A percentile compares a stretch with the other conserved stretches of the same genome.
Evolutionary conservation across 169 alveolate species (phyloP).

Genomic region (Plasmodium vivax): DNA sequence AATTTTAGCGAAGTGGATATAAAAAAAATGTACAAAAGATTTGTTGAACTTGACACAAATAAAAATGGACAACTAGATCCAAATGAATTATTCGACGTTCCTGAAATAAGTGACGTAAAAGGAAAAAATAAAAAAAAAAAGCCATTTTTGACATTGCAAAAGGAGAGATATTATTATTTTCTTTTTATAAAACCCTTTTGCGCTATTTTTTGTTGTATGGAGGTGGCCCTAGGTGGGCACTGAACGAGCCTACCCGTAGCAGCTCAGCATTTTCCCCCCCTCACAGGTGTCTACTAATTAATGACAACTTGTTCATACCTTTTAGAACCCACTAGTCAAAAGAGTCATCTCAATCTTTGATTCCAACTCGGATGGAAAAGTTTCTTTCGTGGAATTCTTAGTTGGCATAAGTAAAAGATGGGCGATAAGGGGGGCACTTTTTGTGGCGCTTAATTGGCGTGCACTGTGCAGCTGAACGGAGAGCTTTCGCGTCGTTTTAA

Average conservation of each 20-base stretch:
- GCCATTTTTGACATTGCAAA: not conserved
- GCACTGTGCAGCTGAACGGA: not conserved
- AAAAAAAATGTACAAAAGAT: conserved; percentile 92
- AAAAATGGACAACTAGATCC: conserved; percentile 95
- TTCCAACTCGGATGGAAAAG: conserved; percentile 95
- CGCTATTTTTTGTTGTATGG: not conserved
- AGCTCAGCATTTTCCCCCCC: not conserved
- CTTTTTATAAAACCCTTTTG: not conserved
- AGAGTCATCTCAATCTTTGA: conserved; percentile 96
- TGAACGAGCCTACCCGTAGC: not conserved
- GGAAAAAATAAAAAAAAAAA: not conserved
- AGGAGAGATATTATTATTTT: conserved; percentile 1
- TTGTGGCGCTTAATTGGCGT: not conserved
- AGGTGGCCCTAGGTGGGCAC: not conserved
- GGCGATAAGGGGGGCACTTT: conserved; percentile 35
- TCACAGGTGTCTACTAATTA: not conserved
- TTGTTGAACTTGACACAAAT: conserved; percentile 93
- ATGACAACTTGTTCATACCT: not conserved
- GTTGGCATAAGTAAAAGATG: conserved; percentile 90
- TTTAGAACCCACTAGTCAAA: conserved; percentile 95
- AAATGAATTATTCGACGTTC: conserved; percentile 95
- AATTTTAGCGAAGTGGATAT: conserved; percentile 93
- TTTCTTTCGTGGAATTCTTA: conserved; percentile 96
- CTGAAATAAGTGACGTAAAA: conserved; percentile 93
- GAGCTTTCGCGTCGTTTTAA: not conserved